A percentile compares a stretch with the other conserved stretches of the same genome.
Conservation (phyloP, 306 rosid species). For the Adenanthera pavonina region DNA sequence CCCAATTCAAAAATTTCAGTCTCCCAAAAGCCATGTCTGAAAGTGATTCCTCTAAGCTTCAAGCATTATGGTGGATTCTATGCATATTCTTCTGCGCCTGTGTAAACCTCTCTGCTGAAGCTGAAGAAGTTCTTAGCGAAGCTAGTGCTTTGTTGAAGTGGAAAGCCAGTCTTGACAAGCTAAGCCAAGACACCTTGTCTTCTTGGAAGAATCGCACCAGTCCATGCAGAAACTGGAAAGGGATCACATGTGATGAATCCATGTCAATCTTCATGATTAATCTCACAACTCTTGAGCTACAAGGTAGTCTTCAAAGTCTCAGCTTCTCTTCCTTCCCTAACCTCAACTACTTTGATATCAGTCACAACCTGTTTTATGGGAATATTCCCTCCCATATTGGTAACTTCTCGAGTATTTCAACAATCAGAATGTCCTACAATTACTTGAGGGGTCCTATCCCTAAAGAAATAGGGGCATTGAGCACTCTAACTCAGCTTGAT, state of each 20-base stretch:
- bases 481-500: neutral
- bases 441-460: neutral
- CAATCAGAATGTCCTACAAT: neutral
- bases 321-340: slow-evolving; percentile 15
- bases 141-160: neutral
- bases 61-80: neutral
- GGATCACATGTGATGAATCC: neutral
- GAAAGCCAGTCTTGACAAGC: neutral
- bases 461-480: neutral
- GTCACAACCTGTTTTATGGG: neutral
- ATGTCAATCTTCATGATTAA: neutral
- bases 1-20: no score
- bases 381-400: neutral
- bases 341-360: neutral
- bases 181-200: neutral
- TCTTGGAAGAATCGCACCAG: neutral
- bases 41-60: neutral
- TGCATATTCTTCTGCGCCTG: neutral
- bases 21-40: neutral
- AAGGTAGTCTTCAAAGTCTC: neutral
- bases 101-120: neutral
- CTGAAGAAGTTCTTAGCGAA: neutral
- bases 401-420: neutral
- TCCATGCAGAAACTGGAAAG: slow-evolving; percentile 1
- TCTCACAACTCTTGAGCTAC: neutral